phyloP scores from a whole-genome alignment of 2,329 filamentous ascomycete species.

The Aphanocladium album region DNA sequence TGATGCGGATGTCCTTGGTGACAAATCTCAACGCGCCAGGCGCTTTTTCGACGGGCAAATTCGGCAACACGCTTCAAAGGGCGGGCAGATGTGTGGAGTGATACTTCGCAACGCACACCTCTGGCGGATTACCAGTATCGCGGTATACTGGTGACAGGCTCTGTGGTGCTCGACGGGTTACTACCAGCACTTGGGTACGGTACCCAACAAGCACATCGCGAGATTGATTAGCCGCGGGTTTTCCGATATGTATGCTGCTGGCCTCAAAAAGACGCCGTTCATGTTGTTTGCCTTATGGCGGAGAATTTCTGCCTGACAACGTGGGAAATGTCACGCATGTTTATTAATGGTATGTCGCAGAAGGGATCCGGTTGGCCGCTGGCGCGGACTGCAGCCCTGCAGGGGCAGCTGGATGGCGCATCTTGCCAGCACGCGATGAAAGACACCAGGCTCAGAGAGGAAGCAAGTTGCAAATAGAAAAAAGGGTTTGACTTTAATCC shows the following conservation, averaged over 20 bases:
- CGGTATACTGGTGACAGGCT: background rate
- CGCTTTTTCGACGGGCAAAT: background rate
- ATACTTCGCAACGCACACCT: no score
- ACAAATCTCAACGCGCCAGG: background rate
- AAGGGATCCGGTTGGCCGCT: background rate
- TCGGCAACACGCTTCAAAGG: background rate
- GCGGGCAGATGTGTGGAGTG: background rate
- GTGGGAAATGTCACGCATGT: background rate
- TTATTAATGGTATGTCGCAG: background rate
- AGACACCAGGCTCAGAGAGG: background rate
- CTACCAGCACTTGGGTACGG: background rate
- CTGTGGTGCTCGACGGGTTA: background rate
- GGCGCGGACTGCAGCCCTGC: background rate
- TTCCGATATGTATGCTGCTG: no score
- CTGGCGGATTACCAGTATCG: background rate
- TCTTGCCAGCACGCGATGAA: background rate
- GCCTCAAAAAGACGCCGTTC: background rate
- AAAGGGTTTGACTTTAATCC: background rate
- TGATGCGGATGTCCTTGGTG: no score
- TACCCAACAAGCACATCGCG: background rate
- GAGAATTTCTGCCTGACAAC: background rate
- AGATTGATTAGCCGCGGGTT: background rate
- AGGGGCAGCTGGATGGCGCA: background rate
- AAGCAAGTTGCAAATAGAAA: constrained; percentile 3
- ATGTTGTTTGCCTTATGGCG: background rate